These are phyloP conservation scores for Aspergillus terreus DNA, from an alignment of 2,329 filamentous ascomycete genomes.

Conservation along the genomic window DNA sequence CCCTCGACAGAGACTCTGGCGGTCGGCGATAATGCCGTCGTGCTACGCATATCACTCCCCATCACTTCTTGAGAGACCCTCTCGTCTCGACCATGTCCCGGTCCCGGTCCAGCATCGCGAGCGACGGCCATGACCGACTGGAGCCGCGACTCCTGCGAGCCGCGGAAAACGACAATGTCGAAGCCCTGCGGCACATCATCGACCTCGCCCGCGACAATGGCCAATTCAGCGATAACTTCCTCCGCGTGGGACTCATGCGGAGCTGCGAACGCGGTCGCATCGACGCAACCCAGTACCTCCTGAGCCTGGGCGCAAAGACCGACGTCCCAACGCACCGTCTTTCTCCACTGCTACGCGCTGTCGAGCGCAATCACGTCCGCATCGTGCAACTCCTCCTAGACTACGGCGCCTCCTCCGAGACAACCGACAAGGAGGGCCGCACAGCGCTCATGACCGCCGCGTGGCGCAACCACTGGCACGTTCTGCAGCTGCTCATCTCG, in stretches of 20 bases:
- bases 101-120: slow-evolving; percentile 31
- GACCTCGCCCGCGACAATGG: slow-evolving; percentile 30
- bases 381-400: slow-evolving; percentile 45
- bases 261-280: slow-evolving; percentile 37
- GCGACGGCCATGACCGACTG: slow-evolving; percentile 35
- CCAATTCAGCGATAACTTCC: slow-evolving; percentile 36
- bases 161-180: slow-evolving; percentile 34
- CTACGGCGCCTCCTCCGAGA: slow-evolving; percentile 28
- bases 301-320: slow-evolving; percentile 36
- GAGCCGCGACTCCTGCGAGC: slow-evolving; percentile 42
- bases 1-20: no score
- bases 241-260: slow-evolving; percentile 39
- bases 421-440: slow-evolving; percentile 44
- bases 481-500: slow-evolving; percentile 36
- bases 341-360: slow-evolving; percentile 36
- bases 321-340: slow-evolving; percentile 28
- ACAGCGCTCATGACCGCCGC: slow-evolving; percentile 44
- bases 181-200: slow-evolving; percentile 30
- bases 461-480: slow-evolving; percentile 39
- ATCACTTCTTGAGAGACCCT: background rate
- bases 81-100: slow-evolving; percentile 18
- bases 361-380: slow-evolving; percentile 38
- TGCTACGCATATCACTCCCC: background rate
- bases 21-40: slow-evolving; percentile 5
- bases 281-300: slow-evolving; percentile 30